Evolutionary conservation across 345 rosid genomes (phyloP).

Genomic region (Camelina sativa): DNA sequence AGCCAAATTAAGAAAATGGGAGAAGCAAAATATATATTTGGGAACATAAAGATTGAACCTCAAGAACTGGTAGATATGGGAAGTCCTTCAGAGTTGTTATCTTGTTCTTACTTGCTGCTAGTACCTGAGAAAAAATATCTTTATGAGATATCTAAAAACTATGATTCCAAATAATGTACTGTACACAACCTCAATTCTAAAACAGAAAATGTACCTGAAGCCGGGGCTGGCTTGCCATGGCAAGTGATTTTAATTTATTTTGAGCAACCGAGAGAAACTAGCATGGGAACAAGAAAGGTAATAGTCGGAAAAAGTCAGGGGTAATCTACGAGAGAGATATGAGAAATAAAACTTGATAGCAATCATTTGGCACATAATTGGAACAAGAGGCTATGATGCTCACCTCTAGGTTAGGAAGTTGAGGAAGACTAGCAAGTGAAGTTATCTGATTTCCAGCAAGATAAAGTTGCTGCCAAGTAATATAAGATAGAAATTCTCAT

Average conservation of each 20-base stretch:
- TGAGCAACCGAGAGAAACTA: constrained; percentile 99
- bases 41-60: constrained; percentile 52
- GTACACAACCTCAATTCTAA: constrained; percentile 22
- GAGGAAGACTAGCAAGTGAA: constrained; percentile 90
- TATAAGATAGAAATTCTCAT: constrained; percentile 35
- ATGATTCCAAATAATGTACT: constrained; percentile 15
- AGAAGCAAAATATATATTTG: not conserved
- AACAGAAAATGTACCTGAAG: constrained; percentile 69
- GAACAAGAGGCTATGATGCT: constrained; percentile 29
- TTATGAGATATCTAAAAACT: constrained; percentile 14
- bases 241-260: constrained; percentile 89
- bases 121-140: constrained; percentile 56
- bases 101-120: constrained; percentile 98
- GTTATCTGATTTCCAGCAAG: constrained; percentile 99
- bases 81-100: constrained; percentile 90
- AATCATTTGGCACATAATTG: constrained; percentile 14
- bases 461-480: constrained; percentile 81
- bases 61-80: constrained; percentile 89
- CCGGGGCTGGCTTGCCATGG: constrained; percentile 98
- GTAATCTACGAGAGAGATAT: constrained; percentile 13
- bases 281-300: constrained; percentile 23
- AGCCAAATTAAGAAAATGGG: constrained; percentile 16
- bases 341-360: constrained; percentile 16
- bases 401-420: constrained; percentile 98
- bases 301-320: not conserved